A percentile compares a stretch with the other conserved stretches of the same genome.
phyloP scores from a whole-genome alignment of 305 asterid species.

The Fraxinus paxiana region DNA sequence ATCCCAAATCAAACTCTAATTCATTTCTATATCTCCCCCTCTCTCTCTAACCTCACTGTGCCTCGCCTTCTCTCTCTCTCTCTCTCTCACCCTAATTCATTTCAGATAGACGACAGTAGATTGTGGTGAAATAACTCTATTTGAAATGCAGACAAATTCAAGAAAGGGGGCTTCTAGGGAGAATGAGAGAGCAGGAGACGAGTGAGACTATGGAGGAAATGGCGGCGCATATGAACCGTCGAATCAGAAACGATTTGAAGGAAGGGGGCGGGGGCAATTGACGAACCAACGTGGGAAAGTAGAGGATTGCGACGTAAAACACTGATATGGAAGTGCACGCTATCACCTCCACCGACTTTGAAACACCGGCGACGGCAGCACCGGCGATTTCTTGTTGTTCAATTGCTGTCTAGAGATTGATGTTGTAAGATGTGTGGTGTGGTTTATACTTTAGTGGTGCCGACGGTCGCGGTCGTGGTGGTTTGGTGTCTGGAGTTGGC shows the following conservation, averaged over 20 bases:
- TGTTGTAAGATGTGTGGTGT: no score
- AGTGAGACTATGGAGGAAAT: conserved; percentile 62
- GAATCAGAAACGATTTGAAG: conserved; percentile 53
- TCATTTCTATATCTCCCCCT: no score
- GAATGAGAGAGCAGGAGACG: conserved; percentile 54
- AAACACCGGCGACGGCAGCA: conserved; percentile 28
- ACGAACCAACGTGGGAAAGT: conserved; percentile 64
- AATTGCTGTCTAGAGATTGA: conserved; percentile 21
- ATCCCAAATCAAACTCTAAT: no score
- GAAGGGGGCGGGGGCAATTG: conserved; percentile 76
- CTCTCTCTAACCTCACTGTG: no score
- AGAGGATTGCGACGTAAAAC: conserved; percentile 71
- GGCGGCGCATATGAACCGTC: conserved; percentile 79
- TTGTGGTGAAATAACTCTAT: background rate
- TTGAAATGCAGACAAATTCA: background rate
- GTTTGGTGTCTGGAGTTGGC: no score
- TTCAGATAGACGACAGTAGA: background rate
- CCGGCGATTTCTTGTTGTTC: conserved; percentile 25
- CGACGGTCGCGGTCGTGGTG: no score
- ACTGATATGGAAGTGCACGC: conserved; percentile 66
- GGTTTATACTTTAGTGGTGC: no score
- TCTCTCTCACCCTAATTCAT: no score
- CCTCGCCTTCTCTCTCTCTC: no score
- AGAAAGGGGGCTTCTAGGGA: conserved; percentile 45
- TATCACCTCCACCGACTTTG: conserved; percentile 48